Evolutionary conservation across 495 filamentous ascomycete genomes (phyloP).

Genomic region (Xylaria palmicola): DNA sequence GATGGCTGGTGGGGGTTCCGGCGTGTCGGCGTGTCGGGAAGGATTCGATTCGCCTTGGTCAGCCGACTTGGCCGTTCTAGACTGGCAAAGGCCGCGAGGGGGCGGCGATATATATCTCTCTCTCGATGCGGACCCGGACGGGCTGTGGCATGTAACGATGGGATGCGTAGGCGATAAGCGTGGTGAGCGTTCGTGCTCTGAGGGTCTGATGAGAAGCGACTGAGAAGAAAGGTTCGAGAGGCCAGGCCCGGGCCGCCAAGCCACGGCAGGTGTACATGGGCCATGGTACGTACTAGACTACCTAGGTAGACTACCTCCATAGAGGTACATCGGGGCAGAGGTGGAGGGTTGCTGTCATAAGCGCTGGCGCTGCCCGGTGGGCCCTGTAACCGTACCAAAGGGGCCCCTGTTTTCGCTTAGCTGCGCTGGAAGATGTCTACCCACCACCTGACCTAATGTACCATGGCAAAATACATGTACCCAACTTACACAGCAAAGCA

Average conservation of each 20-base stretch:
- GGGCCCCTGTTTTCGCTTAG: neutral
- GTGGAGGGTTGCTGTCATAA: neutral
- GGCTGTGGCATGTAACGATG: constrained; percentile 4
- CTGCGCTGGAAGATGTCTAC: too few species aligned
- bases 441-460: too few species aligned
- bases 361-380: constrained; percentile 8
- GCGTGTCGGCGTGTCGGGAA: constrained; percentile 12
- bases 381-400: neutral
- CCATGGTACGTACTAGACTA: too few species aligned
- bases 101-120: constrained; percentile 10
- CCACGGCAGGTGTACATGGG: neutral
- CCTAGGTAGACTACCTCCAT: neutral
- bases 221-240: constrained; percentile 3
- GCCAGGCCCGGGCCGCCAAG: constrained; percentile 6
- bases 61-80: neutral
- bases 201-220: neutral
- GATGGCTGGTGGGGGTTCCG: neutral
- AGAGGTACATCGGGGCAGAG: neutral
- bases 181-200: neutral
- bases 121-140: neutral
- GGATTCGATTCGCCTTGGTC: constrained; percentile 1
- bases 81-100: constrained; percentile 13
- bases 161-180: constrained; percentile 2
- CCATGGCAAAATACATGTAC: too few species aligned
- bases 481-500: too few species aligned